Evolutionary conservation across 75 land plant species (phyloP), one percentile per base, ranked within the genome.

Genomic region (Chamaecyparis obtusa): DNA sequence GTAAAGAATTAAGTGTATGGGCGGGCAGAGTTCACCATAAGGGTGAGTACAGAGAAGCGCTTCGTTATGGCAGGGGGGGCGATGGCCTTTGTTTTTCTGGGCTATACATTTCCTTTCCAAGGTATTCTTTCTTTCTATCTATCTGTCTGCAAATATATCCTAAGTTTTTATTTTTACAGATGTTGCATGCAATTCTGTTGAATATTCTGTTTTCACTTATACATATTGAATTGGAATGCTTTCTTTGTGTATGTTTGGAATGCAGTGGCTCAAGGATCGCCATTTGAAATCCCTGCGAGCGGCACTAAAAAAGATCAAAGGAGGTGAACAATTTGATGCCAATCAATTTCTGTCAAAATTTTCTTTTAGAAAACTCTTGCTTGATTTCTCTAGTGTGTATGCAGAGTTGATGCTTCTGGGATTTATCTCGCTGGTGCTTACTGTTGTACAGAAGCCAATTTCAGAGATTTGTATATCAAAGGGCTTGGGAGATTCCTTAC

Each of bases 331-430:
- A 48, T 48, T 48, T 48, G 11, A 0, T 60, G 16, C 0, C 15
- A 14, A 5, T 36, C 15, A 33, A 36, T 76, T 5, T 33, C 3
- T n/a, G 14, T 15, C 37, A 1, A 33, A 16, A 37, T 36, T 2
- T 1, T 48, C 10, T 0, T 13, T 1, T 41, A 9, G 32, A 9
- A 1, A 27, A 35, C 9, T 72, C 8, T 72, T 3, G 3, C 2
- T 30, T 48, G 51, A 48, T 48, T 48, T 3, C 11, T 43, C 11
- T 41, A 1, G 8, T 43, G 9, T 8, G 48, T 24, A 4, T 86
- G 86, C 96, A 94, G 97, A 94, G 86, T 84, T 95, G 79, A 95
- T 95, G 97, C 88, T 95, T 14, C 75, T 95, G 55, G 97, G 97
- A 1, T 95, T 95, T 82, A 94, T 95, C 54, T 94, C 94, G 7